phyloP scores from a whole-genome alignment of 2,329 filamentous ascomycete species.

The Metarhizium sp. region DNA sequence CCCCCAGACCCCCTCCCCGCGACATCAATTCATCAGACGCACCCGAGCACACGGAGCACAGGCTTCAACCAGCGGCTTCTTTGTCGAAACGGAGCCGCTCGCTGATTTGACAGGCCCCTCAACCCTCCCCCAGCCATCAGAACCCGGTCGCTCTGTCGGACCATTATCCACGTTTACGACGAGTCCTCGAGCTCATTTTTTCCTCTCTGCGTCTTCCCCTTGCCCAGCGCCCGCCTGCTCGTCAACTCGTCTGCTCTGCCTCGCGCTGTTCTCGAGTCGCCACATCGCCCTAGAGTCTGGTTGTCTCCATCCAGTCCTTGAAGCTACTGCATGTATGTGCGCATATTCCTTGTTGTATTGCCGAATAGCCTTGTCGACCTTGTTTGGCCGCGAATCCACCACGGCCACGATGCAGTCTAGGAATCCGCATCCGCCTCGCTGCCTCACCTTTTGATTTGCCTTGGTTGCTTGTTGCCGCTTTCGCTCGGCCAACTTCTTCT shows the following conservation, averaged over 20 bases:
- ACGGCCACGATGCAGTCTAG: background rate
- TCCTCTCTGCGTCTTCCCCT: background rate
- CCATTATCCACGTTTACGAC: constrained; percentile 4
- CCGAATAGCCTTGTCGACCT: background rate
- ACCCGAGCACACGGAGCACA: constrained; percentile 1
- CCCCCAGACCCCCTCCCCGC: background rate
- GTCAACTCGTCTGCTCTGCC: background rate
- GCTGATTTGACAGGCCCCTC: constrained; percentile 1
- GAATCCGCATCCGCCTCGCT: background rate
- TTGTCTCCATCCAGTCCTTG: background rate
- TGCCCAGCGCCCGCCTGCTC: background rate
- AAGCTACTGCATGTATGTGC: constrained; percentile 2
- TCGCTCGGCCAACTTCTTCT: background rate
- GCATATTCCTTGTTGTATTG: constrained; percentile 4
- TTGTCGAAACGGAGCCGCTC: background rate
- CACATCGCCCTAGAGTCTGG: background rate
- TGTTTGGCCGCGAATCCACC: background rate
- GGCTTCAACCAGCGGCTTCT: background rate
- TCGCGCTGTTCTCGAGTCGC: background rate
- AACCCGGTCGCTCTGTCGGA: background rate
- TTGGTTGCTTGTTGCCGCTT: background rate
- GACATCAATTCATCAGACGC: background rate
- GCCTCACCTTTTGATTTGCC: background rate
- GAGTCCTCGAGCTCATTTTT: background rate
- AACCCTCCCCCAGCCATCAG: background rate